Base-by-base conservation (phyloP, 164 flowering plant species). In the Vitis amurensis region DNA sequence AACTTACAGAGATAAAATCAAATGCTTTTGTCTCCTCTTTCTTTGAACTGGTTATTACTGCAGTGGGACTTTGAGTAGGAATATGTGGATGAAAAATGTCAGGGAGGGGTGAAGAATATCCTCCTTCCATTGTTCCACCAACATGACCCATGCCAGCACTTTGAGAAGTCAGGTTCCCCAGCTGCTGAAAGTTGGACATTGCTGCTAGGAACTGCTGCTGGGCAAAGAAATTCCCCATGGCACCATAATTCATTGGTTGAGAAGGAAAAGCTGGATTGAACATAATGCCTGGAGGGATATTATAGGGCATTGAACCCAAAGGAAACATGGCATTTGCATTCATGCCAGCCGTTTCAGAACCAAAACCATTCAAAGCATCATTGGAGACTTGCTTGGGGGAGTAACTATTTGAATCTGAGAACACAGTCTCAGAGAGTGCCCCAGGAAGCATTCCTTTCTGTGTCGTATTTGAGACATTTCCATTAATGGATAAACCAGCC, bases 11-110 rank as follows among this genome's bases (percentile, higher is more conserved):
- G 71, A 95, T 93, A 73, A 95, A 95, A 74, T 95, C 99, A 74
- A 95, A 95, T 30, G 99, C 98, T 82, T 77, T 90, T 1, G 93
- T 89, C 1, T 93, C 98, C 78, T 91, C 97, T 82, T 87, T 91
- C 86, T 88, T 91, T 49, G 93, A 77, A 79, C 66, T 84, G 70
- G 76, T 86, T 84, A 85, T 68, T 60, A 73, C 50, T 57, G 88
- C 27, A 55, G 65, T 81, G 3, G 85, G 82, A 72, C 75, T 62
- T 70, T 81, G 92, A 68, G 68, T 67, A 3, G 87, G 79, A 66
- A 82, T 67, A 61, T 78, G 80, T 49, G 91, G 74, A 72, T 89
- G 78, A 79, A 95, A 95, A 63, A 93, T 80, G 79, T 93, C 97
- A 59, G 97, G 97, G 50, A 90, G 70, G 16, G 97, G 71, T 12